Conservation (phyloP, 2,329 filamentous ascomycete species). For the Ilyonectria sp. region DNA sequence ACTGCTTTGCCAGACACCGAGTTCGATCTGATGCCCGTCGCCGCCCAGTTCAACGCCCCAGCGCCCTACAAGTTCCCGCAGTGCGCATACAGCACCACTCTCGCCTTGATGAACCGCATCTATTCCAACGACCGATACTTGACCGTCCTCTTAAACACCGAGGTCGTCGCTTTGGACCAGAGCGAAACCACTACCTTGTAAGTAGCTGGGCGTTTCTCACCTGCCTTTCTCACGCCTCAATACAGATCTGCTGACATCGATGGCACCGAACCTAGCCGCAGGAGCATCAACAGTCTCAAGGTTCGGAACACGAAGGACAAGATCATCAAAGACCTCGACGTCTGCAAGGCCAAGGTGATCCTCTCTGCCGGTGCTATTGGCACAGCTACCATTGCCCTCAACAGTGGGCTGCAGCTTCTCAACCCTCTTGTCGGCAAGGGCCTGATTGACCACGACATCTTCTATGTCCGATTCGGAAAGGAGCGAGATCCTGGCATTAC, state of each 20-base stretch:
- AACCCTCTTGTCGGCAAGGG: slow-evolving; percentile 27
- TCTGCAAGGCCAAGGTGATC: slow-evolving; percentile 36
- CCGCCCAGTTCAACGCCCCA: slow-evolving; percentile 35
- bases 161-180: slow-evolving; percentile 31
- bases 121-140: slow-evolving; percentile 39
- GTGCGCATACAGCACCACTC: slow-evolving; percentile 37
- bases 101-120: slow-evolving; percentile 39
- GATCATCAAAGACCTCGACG: slow-evolving; percentile 23
- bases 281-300: slow-evolving; percentile 28
- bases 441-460: slow-evolving; percentile 38
- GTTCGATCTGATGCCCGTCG: slow-evolving; percentile 36
- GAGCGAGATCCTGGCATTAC: slow-evolving; percentile 22
- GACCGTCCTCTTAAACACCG: slow-evolving; percentile 32
- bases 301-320: slow-evolving; percentile 27
- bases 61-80: slow-evolving; percentile 37
- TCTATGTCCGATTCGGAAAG: slow-evolving; percentile 36
- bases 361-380: slow-evolving; percentile 30
- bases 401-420: slow-evolving; percentile 33
- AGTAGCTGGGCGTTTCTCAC: background rate
- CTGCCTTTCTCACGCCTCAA: background rate
- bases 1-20: background rate
- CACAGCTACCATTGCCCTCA: slow-evolving; percentile 35
- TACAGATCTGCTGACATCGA: accelerated
- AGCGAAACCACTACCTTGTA: background rate
- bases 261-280: background rate